phyloP scores from a whole-genome alignment of 176 grass and related monocot genomes.

The Eremochloa ophiuroides region DNA sequence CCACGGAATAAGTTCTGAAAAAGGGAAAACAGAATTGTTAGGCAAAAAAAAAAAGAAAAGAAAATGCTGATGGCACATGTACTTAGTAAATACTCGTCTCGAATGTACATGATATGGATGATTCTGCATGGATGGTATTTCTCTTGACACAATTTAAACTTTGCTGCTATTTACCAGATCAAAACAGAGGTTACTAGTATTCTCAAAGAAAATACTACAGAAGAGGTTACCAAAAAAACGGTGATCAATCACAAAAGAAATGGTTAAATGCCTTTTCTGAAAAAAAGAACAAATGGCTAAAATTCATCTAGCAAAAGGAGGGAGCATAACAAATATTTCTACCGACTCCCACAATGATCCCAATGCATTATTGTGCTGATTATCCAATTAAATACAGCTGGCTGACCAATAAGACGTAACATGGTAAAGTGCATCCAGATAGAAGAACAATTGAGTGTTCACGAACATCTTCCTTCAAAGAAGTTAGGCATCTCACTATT shows the following conservation, averaged over 20 bases:
- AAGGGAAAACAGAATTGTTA: background rate
- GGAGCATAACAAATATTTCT: background rate
- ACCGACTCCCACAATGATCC: background rate
- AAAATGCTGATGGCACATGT: background rate
- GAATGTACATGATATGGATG: background rate
- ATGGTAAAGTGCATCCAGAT: background rate
- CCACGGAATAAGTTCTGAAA: conserved; percentile 11
- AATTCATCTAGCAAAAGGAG: conserved; percentile 2
- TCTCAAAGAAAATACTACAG: background rate
- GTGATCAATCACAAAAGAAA: background rate
- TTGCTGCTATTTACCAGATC: background rate
- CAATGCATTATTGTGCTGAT: background rate
- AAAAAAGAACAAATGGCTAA: background rate
- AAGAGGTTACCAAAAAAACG: background rate
- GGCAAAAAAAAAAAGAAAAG: background rate
- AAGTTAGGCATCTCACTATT: background rate
- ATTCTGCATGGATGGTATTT: background rate
- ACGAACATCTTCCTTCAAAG: background rate
- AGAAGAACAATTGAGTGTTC: background rate
- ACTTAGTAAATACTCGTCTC: background rate
- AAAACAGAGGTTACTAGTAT: background rate
- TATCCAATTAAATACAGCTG: background rate
- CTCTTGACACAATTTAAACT: background rate
- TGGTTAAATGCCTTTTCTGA: background rate
- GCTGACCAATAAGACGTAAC: background rate